These are phyloP conservation scores for Blastobotrys capitulatus DNA, from an alignment of 1,139 yeast genomes.

Conservation along the genomic window DNA sequence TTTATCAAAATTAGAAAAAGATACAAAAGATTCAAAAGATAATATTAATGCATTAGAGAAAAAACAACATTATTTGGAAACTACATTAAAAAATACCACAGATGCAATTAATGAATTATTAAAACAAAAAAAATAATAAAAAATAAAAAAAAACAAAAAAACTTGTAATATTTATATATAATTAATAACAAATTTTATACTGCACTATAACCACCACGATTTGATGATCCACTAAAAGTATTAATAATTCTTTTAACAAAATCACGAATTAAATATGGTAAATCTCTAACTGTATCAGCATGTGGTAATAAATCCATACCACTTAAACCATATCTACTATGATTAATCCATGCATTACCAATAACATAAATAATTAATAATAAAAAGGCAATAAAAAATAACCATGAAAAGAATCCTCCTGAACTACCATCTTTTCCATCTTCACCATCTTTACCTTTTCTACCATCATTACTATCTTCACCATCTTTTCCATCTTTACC, in stretches of 20 bases:
- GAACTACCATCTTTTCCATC: conserved; percentile 20
- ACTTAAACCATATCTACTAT: conserved; percentile 34
- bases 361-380: conserved; percentile 66
- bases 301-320: conserved; percentile 41
- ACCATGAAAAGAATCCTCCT: conserved; percentile 37
- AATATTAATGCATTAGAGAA: conserved; percentile 56
- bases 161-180: background rate
- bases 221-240: conserved; percentile 69
- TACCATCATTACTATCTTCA: conserved; percentile 7
- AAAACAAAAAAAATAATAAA: conserved; percentile 8
- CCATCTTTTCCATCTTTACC: conserved; percentile 14
- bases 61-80: conserved; percentile 66
- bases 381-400: conserved; percentile 49
- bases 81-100: conserved; percentile 70
- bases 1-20: conserved; percentile 43
- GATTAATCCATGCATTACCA: conserved; percentile 74
- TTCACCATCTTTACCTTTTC: conserved; percentile 7
- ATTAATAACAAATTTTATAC: conserved; percentile 41
- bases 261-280: conserved; percentile 72
- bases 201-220: conserved; percentile 88
- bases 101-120: conserved; percentile 49
- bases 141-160: background rate
- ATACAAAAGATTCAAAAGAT: conserved; percentile 52
- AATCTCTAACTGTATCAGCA: conserved; percentile 58
- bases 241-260: conserved; percentile 64